Evolutionary conservation across 495 filamentous ascomycete species (phyloP).

Genomic region (Astrothelium macrocarpum): DNA sequence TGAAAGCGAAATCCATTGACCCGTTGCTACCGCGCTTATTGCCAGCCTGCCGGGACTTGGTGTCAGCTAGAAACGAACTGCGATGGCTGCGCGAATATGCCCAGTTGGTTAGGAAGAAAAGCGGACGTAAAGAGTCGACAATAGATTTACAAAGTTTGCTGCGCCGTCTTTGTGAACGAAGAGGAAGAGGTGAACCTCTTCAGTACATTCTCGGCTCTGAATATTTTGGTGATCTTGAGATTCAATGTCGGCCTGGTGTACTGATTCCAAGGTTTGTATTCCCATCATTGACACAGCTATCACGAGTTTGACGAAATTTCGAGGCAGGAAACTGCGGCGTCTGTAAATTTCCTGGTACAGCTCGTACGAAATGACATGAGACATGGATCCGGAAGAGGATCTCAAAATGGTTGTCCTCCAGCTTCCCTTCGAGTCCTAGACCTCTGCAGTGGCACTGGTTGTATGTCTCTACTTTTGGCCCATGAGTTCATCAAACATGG

Average conservation of each 20-base stretch:
- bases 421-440: conserved; percentile 56
- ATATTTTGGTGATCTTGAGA: conserved; percentile 74
- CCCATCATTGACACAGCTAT: neutral
- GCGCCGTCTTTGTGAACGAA: conserved; percentile 36
- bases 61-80: conserved; percentile 64
- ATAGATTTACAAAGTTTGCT: conserved; percentile 16
- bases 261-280: conserved; percentile 65
- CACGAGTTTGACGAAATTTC: neutral
- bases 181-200: conserved; percentile 61
- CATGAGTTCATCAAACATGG: conserved; percentile 21
- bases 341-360: conserved; percentile 21
- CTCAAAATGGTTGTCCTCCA: neutral
- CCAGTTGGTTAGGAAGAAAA: neutral
- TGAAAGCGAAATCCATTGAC: neutral
- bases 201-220: conserved; percentile 88
- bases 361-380: conserved; percentile 3
- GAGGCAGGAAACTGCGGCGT: conserved; percentile 33
- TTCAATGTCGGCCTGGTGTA: conserved; percentile 65
- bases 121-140: neutral
- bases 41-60: conserved; percentile 48
- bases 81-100: conserved; percentile 72
- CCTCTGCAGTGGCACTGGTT: conserved; percentile 83
- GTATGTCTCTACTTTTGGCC: conserved; percentile 69
- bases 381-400: neutral
- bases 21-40: neutral